Percentiles rank a stretch among this genome's conserved stretches.
phyloP scores from a whole-genome alignment of 768 basidiomycete genomes.

The Daedaleopsis nitida region DNA sequence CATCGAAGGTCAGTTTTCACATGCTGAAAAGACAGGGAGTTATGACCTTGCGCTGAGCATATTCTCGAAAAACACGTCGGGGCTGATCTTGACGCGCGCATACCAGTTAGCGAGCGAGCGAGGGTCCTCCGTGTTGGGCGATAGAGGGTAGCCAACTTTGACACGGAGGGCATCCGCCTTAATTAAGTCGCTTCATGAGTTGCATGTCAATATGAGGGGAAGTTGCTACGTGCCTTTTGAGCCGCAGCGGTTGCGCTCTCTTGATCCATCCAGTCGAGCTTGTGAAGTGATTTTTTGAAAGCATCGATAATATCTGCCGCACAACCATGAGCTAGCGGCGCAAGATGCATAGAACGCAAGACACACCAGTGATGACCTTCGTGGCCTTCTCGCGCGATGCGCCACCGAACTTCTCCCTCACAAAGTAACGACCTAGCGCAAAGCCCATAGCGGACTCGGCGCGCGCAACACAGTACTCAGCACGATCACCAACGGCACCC shows the following conservation, averaged over 20 bases:
- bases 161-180: conserved; percentile 81
- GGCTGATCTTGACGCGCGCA: conserved; percentile 59
- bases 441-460: conserved; percentile 84
- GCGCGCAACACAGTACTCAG: conserved; percentile 76
- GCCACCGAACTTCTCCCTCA: conserved; percentile 78
- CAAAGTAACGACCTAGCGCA: conserved; percentile 87
- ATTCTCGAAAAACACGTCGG: conserved; percentile 82
- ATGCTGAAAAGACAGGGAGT: conserved; percentile 23
- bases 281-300: conserved; percentile 75
- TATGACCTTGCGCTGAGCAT: conserved; percentile 63
- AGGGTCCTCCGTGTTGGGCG: conserved; percentile 77
- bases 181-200: conserved; percentile 2
- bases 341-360: not conserved
- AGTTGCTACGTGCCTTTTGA: conserved; percentile 60
- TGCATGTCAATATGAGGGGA: not conserved
- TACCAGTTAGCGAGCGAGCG: conserved; percentile 77
- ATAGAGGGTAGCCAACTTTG: conserved; percentile 92
- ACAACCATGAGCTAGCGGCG: not conserved
- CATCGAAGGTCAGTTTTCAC: not conserved
- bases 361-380: conserved; percentile 74
- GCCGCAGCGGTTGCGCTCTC: conserved; percentile 79
- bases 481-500: conserved; percentile 80
- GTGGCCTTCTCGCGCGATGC: conserved; percentile 81
- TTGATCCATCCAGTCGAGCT: conserved; percentile 91
- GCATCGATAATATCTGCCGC: conserved; percentile 70